Evolutionary conservation across 179 eudicot genomes (phyloP), one percentile per base, ranked within the genome.

Genomic region (Nepenthes alata): DNA sequence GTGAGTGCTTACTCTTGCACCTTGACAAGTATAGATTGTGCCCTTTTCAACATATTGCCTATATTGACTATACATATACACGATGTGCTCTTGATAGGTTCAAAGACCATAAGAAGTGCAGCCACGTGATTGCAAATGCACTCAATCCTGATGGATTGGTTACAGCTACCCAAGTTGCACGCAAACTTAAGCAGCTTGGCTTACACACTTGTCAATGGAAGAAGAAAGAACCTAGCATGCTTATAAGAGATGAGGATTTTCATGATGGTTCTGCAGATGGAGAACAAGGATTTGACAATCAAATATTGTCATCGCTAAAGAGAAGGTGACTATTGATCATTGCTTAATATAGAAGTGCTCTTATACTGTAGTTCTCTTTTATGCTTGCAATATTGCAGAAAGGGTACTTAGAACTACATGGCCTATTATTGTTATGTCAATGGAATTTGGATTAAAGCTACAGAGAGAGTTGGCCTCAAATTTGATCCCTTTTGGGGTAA

Each of bases 101-200:
- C 64, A 90, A 94, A 80, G 97, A 85, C 68, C 85, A 90, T 34
- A 90, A 75, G 72, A 87, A 83, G 77, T 94, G 96, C 80, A 84
- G 80, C 76, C 72, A 85, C 77, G 82, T 87, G 97, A 94, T 94
- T 72, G 97, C 97, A 58, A 80, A 73, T 69, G 94, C 83, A 64
- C 79, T 94, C 58, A 87, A 82, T 65, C 79, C 78, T 41, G 80
- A 74, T 62, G 89, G 91, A 62, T 73, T 57, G 59, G 72, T 83
- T 72, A 85, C 97, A 39, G 80, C 97, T 37, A 85, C 81, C 41
- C 96, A 84, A 76, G 76, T 94, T 61, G 79, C 96, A n/a, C 89
- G 87, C 66, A 90, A 82, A 72, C 97, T 94, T 56, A 90, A 83
- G 73, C 85, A 90, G 74, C 88, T 94, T 66, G 97, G 99, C 41